Evolutionary conservation across 768 basidiomycete species (phyloP).

Genomic region (Tulasnella sp.): DNA sequence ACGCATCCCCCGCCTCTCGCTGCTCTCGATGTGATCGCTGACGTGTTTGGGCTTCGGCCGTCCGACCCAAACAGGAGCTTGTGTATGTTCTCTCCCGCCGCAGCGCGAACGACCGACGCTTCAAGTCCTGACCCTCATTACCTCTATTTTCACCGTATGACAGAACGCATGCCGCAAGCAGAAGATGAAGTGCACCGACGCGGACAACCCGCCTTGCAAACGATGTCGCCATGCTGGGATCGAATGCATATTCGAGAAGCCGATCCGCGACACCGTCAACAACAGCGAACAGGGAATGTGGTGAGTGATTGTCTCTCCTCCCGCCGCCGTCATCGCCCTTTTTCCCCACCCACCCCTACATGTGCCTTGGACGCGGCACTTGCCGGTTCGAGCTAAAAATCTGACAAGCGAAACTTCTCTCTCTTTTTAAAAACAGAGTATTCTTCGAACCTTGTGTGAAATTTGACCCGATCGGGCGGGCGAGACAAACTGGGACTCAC

Average conservation of each 20-base stretch:
- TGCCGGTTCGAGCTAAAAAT: neutral
- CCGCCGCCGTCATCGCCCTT: neutral
- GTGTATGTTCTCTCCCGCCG: constrained; percentile 40
- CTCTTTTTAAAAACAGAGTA: neutral
- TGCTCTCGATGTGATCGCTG: neutral
- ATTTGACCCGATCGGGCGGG: neutral
- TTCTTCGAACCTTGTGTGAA: neutral
- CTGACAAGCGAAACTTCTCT: neutral
- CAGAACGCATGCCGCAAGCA: constrained; percentile 95
- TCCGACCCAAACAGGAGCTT: constrained; percentile 50
- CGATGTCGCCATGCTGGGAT: constrained; percentile 82
- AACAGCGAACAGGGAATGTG: constrained; percentile 84
- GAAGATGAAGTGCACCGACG: constrained; percentile 96
- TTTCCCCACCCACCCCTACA: neutral
- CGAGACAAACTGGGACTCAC: neutral
- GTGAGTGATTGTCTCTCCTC: constrained; percentile 35
- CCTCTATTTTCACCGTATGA: constrained; percentile 10
- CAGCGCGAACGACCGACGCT: neutral
- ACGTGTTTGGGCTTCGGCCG: constrained; percentile 1
- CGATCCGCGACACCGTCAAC: constrained; percentile 71
- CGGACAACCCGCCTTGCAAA: constrained; percentile 93
- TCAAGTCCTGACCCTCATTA: constrained; percentile 9
- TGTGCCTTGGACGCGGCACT: neutral
- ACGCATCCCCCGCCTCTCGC: constrained; percentile 26
- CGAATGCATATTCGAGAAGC: constrained; percentile 93